Evolutionary conservation across 495 filamentous ascomycete genomes (phyloP).

Genomic region (Parmelia sp.): DNA sequence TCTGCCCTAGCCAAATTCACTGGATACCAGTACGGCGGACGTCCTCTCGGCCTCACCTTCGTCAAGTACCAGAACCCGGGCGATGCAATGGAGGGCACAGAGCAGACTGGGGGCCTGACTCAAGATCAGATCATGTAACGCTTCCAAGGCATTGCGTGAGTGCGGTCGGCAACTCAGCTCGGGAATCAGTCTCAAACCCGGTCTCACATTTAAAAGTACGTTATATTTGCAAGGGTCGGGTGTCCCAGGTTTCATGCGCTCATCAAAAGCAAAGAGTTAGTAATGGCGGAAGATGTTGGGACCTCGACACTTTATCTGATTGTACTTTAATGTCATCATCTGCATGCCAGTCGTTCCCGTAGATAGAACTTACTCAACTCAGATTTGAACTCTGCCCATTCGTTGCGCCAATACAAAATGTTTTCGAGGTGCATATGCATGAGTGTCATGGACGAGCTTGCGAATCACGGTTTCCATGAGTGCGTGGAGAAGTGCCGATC

Average conservation of each 20-base stretch:
- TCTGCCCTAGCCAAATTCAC: conserved; percentile 72
- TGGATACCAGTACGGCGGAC: conserved; percentile 93
- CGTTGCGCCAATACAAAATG: background rate
- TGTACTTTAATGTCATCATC: conserved; percentile 1
- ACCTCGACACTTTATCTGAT: background rate
- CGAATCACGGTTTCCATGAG: background rate
- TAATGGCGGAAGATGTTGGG: conserved; percentile 11
- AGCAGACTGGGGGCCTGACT: conserved; percentile 67
- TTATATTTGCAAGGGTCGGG: conserved; percentile 5
- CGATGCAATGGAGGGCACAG: conserved; percentile 72
- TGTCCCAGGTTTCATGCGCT: background rate
- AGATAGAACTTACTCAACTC: background rate
- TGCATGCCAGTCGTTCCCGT: conserved; percentile 2
- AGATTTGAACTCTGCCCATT: background rate
- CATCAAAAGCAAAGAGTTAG: conserved; percentile 1
- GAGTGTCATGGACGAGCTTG: background rate
- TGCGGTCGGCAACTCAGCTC: conserved; percentile 7
- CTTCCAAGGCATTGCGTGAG: conserved; percentile 5
- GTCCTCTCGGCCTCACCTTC: conserved; percentile 84
- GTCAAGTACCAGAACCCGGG: conserved; percentile 76
- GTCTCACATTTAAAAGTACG: conserved; percentile 11
- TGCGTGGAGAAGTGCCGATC: too few relatives aligned
- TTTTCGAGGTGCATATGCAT: background rate
- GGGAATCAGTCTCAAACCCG: too few relatives aligned
- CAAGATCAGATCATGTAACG: conserved; percentile 96